Conservation (phyloP, 164 flowering plant species). For the Berberis vulgaris region DNA sequence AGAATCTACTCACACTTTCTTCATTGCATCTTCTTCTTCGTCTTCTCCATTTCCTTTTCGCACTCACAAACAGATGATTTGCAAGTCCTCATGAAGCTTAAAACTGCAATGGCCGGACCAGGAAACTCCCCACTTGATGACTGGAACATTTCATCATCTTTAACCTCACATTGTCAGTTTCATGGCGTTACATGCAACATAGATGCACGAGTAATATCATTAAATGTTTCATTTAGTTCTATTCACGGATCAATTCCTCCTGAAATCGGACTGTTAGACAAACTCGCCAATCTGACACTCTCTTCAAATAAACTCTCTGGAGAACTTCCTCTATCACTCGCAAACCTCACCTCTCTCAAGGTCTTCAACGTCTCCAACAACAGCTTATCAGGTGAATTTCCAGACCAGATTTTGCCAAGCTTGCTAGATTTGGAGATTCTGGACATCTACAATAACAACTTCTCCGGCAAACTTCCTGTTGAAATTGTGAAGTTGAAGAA, state of each 20-base stretch:
- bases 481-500: conserved; percentile 29
- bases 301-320: conserved; percentile 55
- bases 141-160: conserved; percentile 34
- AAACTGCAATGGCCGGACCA: conserved; percentile 30
- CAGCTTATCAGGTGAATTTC: conserved; percentile 36
- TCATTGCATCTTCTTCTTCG: conserved; percentile 2
- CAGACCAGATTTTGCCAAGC: conserved; percentile 21
- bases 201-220: conserved; percentile 40
- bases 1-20: conserved; percentile 2
- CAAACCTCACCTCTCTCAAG: conserved; percentile 37
- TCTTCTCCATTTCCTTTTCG: conserved; percentile 2
- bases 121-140: conserved; percentile 30
- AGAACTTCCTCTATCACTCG: conserved; percentile 40
- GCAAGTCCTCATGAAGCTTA: conserved; percentile 46
- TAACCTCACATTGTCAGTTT: conserved; percentile 52
- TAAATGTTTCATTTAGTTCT: conserved; percentile 42
- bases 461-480: conserved; percentile 53
- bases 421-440: conserved; percentile 45
- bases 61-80: conserved; percentile 23
- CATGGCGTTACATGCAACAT: conserved; percentile 63
- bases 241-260: conserved; percentile 47
- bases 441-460: conserved; percentile 62
- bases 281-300: conserved; percentile 53
- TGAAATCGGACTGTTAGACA: conserved; percentile 50
- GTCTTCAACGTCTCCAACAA: conserved; percentile 61